Conservation (phyloP, 2,329 filamentous ascomycete genomes). For the Trichoderma semiorbis region DNA sequence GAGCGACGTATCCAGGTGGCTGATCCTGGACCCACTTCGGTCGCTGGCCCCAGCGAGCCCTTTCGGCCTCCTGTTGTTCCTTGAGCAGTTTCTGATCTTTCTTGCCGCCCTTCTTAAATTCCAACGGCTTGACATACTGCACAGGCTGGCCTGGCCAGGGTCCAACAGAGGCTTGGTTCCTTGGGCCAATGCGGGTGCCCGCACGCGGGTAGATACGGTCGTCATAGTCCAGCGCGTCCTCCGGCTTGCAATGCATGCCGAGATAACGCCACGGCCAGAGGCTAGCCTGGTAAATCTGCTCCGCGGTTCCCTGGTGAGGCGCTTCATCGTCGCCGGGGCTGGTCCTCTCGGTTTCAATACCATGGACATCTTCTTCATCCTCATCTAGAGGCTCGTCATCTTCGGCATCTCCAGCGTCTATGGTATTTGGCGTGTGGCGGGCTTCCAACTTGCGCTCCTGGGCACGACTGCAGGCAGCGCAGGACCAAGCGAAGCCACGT, state of each 20-base stretch:
- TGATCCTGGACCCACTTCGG: constrained; percentile 95
- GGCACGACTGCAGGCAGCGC: constrained; percentile 91
- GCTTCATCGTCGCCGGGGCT: constrained; percentile 61
- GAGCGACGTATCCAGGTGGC: constrained; percentile 76
- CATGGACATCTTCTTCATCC: constrained; percentile 66
- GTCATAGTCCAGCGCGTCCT: constrained; percentile 94
- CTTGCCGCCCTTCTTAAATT: constrained; percentile 79
- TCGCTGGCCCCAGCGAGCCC: constrained; percentile 71
- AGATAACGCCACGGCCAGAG: constrained; percentile 96
- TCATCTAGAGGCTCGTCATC: constrained; percentile 63
- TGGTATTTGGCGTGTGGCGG: constrained; percentile 74
- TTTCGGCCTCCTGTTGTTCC: constrained; percentile 75
- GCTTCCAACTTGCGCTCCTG: constrained; percentile 91
- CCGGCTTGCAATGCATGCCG: constrained; percentile 90
- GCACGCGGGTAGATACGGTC: constrained; percentile 96
- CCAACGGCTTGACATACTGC: constrained; percentile 83
- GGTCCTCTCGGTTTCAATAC: constrained; percentile 55
- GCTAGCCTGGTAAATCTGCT: constrained; percentile 88
- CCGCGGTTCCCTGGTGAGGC: constrained; percentile 62
- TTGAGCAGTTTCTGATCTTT: constrained; percentile 82
- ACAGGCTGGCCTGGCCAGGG: constrained; percentile 85
- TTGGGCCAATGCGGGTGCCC: constrained; percentile 84
- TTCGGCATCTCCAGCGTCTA: constrained; percentile 64
- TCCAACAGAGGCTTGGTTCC: constrained; percentile 82
- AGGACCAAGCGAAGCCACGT: constrained; percentile 96